Evolutionary conservation across 495 filamentous ascomycete species (phyloP).

Genomic region (Aspergillus cavernicola): DNA sequence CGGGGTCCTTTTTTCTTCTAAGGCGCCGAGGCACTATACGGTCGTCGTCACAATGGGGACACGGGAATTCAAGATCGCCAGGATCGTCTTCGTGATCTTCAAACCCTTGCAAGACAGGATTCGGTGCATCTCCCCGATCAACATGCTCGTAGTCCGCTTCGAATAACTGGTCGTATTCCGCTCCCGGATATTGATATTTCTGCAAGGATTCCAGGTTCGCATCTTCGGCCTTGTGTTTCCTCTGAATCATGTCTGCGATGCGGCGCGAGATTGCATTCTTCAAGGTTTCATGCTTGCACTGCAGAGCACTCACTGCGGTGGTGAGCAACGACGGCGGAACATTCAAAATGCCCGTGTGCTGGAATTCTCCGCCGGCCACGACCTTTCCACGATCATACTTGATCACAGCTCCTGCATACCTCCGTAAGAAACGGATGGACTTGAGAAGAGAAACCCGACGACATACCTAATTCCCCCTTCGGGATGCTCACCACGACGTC

Average conservation of each 20-base stretch:
- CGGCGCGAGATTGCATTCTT: no score
- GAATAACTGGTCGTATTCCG: not conserved
- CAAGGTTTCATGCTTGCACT: no score
- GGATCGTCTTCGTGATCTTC: no score
- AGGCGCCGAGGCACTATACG: no score
- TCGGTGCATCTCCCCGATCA: no score
- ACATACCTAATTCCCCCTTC: not conserved
- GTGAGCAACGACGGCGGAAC: conserved; percentile 28
- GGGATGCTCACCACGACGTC: conserved; percentile 34
- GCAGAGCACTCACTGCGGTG: conserved; percentile 15
- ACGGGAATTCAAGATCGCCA: no score
- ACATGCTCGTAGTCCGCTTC: conserved; percentile 13
- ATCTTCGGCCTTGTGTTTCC: no score
- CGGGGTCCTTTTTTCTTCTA: not conserved
- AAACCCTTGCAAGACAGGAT: no score
- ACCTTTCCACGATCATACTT: conserved; percentile 41
- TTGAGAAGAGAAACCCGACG: no score
- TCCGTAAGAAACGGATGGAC: no score
- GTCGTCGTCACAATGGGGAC: no score
- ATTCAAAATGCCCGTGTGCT: conserved; percentile 31
- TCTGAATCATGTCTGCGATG: no score
- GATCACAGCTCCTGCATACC: conserved; percentile 22
- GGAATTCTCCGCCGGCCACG: conserved; percentile 18
- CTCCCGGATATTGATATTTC: not conserved
- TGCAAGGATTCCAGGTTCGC: not conserved